A percentile compares a stretch with the other conserved stretches of the same genome.
Conservation (phyloP, 768 basidiomycete species). For the Rhodotorula toruloides region DNA sequence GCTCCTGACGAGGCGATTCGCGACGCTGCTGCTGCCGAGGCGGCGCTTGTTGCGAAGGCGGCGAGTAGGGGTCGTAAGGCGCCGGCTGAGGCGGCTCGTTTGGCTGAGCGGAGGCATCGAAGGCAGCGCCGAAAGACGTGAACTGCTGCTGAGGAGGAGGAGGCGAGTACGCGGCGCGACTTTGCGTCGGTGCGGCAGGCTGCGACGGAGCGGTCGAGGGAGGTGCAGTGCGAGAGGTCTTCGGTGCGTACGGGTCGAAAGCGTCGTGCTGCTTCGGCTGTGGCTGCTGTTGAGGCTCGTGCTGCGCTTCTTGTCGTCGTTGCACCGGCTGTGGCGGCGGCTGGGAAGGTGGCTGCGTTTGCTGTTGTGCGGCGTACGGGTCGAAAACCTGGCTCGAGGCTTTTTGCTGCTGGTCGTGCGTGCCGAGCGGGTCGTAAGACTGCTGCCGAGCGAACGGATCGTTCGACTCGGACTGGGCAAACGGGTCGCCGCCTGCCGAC, state of each 20-base stretch:
- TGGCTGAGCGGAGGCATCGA: not conserved
- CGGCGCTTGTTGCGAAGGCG: constrained; percentile 1
- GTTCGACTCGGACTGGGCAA: not conserved
- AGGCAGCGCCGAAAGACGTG: constrained; percentile 18
- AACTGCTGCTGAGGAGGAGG: constrained; percentile 22
- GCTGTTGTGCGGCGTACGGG: no score
- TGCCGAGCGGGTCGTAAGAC: no score
- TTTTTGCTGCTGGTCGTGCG: no score
- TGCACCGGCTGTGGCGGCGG: no score
- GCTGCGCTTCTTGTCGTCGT: not conserved
- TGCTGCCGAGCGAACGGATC: constrained; percentile 8
- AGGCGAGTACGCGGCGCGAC: constrained; percentile 8
- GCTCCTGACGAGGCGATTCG: not conserved
- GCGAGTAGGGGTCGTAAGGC: constrained; percentile 28
- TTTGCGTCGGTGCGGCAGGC: not conserved
- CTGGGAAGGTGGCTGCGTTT: no score
- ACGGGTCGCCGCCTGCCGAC: constrained; percentile 5
- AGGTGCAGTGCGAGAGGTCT: not conserved
- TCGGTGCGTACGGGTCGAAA: constrained; percentile 10
- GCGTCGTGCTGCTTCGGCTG: not conserved
- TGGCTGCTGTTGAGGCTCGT: not conserved
- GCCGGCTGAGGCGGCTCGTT: not conserved
- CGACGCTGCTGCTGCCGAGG: not conserved
- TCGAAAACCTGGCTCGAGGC: no score
- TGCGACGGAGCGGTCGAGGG: not conserved